phyloP scores from a whole-genome alignment of 495 filamentous ascomycete genomes.

The Daldinia grandis region DNA sequence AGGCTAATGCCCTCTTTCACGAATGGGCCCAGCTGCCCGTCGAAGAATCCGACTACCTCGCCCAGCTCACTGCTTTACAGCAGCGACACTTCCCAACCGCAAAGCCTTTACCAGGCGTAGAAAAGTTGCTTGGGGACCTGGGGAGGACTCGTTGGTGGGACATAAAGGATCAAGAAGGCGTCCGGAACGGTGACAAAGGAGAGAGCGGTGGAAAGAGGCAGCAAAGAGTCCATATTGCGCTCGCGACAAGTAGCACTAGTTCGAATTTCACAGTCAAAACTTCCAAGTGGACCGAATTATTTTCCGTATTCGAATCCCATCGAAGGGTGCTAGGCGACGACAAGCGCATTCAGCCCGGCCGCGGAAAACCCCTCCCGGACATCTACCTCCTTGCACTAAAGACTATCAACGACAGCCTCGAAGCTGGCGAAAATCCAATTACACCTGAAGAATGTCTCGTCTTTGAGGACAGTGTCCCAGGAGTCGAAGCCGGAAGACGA shows the following conservation, averaged over 20 bases:
- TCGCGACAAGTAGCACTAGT: slow-evolving; percentile 80
- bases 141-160: slow-evolving; percentile 58
- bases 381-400: slow-evolving; percentile 90
- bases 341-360: slow-evolving; percentile 74
- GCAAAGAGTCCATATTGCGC: slow-evolving; percentile 75
- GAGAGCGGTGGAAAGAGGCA: slow-evolving; percentile 44
- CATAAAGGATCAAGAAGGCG: slow-evolving; percentile 28
- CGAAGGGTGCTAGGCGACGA: slow-evolving; percentile 89
- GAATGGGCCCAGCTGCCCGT: slow-evolving; percentile 92
- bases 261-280: slow-evolving; percentile 85
- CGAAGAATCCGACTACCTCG: slow-evolving; percentile 66
- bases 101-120: slow-evolving; percentile 80
- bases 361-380: slow-evolving; percentile 93
- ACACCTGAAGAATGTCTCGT: slow-evolving; percentile 89
- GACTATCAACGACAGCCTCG: slow-evolving; percentile 78
- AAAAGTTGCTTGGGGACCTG: slow-evolving; percentile 67
- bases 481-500: slow-evolving; percentile 87
- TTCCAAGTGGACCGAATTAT: slow-evolving; percentile 73
- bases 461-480: slow-evolving; percentile 93
- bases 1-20: slow-evolving; percentile 61
- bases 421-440: slow-evolving; percentile 72
- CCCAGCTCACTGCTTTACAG: slow-evolving; percentile 69
- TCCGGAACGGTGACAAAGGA: slow-evolving; percentile 27
- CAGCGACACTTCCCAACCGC: slow-evolving; percentile 73
- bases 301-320: slow-evolving; percentile 71